These are phyloP conservation scores for Barnettozyma botsteinii DNA, from an alignment of 805 yeast species.

Conservation along the genomic window DNA sequence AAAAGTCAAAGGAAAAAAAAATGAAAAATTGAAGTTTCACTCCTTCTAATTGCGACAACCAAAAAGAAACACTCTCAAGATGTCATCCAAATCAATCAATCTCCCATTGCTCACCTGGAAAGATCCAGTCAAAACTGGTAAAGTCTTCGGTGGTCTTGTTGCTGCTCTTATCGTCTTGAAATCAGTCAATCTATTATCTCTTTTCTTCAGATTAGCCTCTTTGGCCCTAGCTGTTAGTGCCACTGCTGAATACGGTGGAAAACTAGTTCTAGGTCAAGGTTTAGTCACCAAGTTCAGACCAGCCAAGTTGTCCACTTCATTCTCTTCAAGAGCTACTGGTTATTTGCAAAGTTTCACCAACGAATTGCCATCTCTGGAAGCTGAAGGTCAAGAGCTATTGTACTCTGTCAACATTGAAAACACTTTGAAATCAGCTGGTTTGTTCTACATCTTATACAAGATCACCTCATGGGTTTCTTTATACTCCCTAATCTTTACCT, in stretches of 20 bases:
- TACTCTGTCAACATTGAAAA: conserved; percentile 66
- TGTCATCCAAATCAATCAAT: conserved; percentile 9
- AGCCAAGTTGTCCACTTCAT: conserved; percentile 33
- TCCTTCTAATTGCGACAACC: not conserved
- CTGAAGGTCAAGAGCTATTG: conserved; percentile 47
- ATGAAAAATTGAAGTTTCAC: conserved; percentile 1
- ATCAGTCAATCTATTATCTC: conserved; percentile 54
- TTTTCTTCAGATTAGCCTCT: conserved; percentile 55
- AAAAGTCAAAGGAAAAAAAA: not conserved
- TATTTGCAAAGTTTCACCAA: conserved; percentile 39
- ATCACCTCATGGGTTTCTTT: conserved; percentile 72
- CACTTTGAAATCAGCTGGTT: conserved; percentile 68
- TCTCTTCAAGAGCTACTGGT: conserved; percentile 34
- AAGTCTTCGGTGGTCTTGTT: conserved; percentile 62
- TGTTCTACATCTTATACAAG: conserved; percentile 58
- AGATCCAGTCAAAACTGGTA: conserved; percentile 71
- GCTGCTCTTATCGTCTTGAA: conserved; percentile 51
- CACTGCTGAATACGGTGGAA: conserved; percentile 71
- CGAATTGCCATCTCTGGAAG: conserved; percentile 46
- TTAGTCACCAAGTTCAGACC: conserved; percentile 74
- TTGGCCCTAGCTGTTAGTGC: conserved; percentile 59
- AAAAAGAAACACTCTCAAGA: not conserved
- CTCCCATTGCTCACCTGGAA: conserved; percentile 60
- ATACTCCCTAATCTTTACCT: conserved; percentile 54
- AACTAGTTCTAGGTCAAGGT: conserved; percentile 68